A percentile compares a stretch with the other conserved stretches of the same genome.
These are phyloP conservation scores for Tulasnella sp. DNA, from an alignment of 768 basidiomycete genomes.

Conservation along the genomic window DNA sequence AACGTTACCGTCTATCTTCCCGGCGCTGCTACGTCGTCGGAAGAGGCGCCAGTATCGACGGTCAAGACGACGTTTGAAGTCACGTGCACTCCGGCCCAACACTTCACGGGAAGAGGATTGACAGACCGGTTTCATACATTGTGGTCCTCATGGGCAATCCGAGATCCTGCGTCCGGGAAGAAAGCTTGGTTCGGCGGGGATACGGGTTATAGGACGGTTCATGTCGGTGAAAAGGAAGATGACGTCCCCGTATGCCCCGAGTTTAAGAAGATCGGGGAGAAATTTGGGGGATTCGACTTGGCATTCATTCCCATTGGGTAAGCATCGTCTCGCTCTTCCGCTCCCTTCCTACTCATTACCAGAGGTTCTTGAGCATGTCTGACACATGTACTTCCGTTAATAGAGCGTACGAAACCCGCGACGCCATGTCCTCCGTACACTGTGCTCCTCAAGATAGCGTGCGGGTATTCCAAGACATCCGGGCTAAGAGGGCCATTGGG, in stretches of 20 bases:
- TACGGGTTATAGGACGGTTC: constrained; percentile 51
- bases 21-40: background rate
- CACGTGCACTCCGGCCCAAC: background rate
- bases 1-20: constrained; percentile 26
- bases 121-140: constrained; percentile 32
- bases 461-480: constrained; percentile 54
- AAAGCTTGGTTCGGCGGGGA: constrained; percentile 64
- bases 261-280: constrained; percentile 61
- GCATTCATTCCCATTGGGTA: constrained; percentile 55
- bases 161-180: constrained; percentile 24
- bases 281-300: constrained; percentile 56
- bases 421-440: constrained; percentile 53
- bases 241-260: constrained; percentile 54
- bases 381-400: background rate
- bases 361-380: background rate
- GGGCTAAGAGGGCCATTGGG: constrained; percentile 50
- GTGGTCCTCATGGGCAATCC: constrained; percentile 35
- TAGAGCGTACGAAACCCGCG: constrained; percentile 53
- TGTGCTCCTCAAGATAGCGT: constrained; percentile 63
- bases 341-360: too few species aligned
- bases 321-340: background rate
- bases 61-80: background rate
- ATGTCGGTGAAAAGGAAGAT: constrained; percentile 35
- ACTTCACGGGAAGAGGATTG: constrained; percentile 25
- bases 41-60: constrained; percentile 4